phyloP scores from a whole-genome alignment of 352 stramenopile genomes.

The Globisporangium cystogenes region DNA sequence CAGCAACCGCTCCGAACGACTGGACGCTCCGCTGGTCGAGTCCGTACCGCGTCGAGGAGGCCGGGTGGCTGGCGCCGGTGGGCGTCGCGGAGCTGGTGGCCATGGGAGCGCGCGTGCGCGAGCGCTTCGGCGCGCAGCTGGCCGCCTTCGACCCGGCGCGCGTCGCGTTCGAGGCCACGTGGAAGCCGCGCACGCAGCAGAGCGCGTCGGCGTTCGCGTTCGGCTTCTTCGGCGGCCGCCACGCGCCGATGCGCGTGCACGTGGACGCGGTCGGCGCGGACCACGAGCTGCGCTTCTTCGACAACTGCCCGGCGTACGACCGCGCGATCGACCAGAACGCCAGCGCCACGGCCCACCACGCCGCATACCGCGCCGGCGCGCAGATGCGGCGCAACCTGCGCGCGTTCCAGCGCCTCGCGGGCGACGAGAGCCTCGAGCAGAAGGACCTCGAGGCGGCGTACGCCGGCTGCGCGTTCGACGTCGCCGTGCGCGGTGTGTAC shows the following conservation, averaged over 20 bases:
- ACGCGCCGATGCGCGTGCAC: slow-evolving; percentile 56
- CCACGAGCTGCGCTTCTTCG: slow-evolving; percentile 71
- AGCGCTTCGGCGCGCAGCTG: slow-evolving; percentile 28
- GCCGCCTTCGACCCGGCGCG: slow-evolving; percentile 23
- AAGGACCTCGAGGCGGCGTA: slow-evolving; percentile 77
- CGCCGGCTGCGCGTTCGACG: slow-evolving; percentile 75
- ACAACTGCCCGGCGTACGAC: slow-evolving; percentile 73
- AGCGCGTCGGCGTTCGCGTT: slow-evolving; percentile 72
- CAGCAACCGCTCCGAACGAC: background rate
- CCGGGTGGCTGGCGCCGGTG: slow-evolving; percentile 42
- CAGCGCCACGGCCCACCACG: slow-evolving; percentile 47
- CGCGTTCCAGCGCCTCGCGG: slow-evolving; percentile 28
- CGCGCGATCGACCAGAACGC: slow-evolving; percentile 53
- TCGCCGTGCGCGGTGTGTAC: slow-evolving; percentile 36
- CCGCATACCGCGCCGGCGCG: slow-evolving; percentile 36
- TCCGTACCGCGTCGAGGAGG: slow-evolving; percentile 37
- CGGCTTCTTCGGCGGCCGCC: slow-evolving; percentile 54
- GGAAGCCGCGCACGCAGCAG: slow-evolving; percentile 73
- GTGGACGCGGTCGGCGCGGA: slow-evolving; percentile 44
- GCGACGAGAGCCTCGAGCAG: slow-evolving; percentile 21
- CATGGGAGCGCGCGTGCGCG: slow-evolving; percentile 47
- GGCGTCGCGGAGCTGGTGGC: slow-evolving; percentile 58
- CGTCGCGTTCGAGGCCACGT: slow-evolving; percentile 75
- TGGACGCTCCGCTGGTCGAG: slow-evolving; percentile 51
- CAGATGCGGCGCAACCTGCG: slow-evolving; percentile 51